Evolutionary conservation across 129 eudicot species (phyloP), one percentile per base, ranked within the genome.

Genomic region (Apium graveolens): DNA sequence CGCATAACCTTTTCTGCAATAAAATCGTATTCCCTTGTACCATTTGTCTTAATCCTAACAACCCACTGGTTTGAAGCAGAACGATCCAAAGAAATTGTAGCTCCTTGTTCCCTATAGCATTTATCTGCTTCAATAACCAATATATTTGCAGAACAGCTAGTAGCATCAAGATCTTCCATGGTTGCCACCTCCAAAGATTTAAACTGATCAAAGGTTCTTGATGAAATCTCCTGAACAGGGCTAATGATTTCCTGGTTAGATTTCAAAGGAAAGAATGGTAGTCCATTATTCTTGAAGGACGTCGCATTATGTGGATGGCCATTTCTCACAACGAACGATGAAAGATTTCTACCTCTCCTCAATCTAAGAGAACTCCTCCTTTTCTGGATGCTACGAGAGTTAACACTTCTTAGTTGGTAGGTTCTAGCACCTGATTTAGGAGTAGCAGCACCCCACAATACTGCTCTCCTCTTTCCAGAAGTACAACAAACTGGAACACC

Each of bases 121-220:
- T 80, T 87, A 65, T 96, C 97, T 2, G 93, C 53, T 46, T 90
- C 96, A 43, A 88, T 87, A 18, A 92, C 86, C 78, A 96, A 79
- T 43, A 96, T 63, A 79, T 81, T 92, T 4, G 91, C 96, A 49
- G 78, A 85, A 78, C 99, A 95, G 77, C 88, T 83, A 2, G 79
- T 79, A 7, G 91, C 68, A 32, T 79, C 87, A 27, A 81, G 21
- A 39, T 87, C 89, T 27, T 80, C 87, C 46, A 79, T 82, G 49
- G 80, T 26, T 60, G 57, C 85, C 43, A 38, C 82, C 8, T 71
- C 8, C 26, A 77, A 7, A 37, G 87, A 83, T 53, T 89, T 90
- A 7, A 82, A 81, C 32, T 78, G 87, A 62, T 82, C 85, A 51
- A 75, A 68, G 69, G 81, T 81, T 75, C 80, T 24, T 3, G 60